These are phyloP conservation scores for Erythrophleum ivorense DNA, from an alignment of 331 rosid genomes.

Conservation along the genomic window DNA sequence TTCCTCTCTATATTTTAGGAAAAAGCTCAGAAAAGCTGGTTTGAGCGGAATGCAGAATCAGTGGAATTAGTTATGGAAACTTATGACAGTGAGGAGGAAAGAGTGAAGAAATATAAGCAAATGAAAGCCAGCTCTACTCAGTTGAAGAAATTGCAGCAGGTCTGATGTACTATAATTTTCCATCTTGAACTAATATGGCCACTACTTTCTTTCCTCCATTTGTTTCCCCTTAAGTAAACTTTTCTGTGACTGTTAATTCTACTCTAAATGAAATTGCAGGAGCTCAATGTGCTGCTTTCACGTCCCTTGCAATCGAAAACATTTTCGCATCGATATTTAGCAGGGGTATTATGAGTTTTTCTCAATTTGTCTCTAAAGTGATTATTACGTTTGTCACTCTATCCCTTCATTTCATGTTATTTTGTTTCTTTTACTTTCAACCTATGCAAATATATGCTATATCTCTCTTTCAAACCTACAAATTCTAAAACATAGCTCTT, in stretches of 20 bases:
- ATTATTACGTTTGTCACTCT: background rate
- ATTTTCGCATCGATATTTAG: constrained; percentile 85
- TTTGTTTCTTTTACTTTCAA: constrained; percentile 34
- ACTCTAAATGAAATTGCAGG: constrained; percentile 55
- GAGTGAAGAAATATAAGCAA: constrained; percentile 61
- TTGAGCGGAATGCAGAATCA: constrained; percentile 79
- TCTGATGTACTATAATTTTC: constrained; percentile 30
- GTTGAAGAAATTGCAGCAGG: constrained; percentile 82
- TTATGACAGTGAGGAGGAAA: constrained; percentile 87
- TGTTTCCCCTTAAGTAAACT: background rate
- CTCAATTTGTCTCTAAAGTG: background rate
- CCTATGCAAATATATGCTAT: background rate
- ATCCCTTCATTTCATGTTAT: background rate
- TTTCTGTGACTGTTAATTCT: background rate
- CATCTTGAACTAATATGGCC: constrained; percentile 6
- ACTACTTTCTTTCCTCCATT: background rate
- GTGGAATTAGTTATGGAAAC: constrained; percentile 66
- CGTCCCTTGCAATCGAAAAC: constrained; percentile 83
- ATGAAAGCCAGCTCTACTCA: constrained; percentile 65
- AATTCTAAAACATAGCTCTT: constrained; percentile 23
- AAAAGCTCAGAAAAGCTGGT: constrained; percentile 79
- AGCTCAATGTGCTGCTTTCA: constrained; percentile 73
- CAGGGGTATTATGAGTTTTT: constrained; percentile 68
- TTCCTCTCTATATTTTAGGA: constrained; percentile 53
- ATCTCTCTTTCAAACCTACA: background rate